Evolutionary conservation across 1,284 basidiomycete genomes (phyloP), one percentile per base, ranked within the genome.

Genomic region (Ceratobasidium sp.): DNA sequence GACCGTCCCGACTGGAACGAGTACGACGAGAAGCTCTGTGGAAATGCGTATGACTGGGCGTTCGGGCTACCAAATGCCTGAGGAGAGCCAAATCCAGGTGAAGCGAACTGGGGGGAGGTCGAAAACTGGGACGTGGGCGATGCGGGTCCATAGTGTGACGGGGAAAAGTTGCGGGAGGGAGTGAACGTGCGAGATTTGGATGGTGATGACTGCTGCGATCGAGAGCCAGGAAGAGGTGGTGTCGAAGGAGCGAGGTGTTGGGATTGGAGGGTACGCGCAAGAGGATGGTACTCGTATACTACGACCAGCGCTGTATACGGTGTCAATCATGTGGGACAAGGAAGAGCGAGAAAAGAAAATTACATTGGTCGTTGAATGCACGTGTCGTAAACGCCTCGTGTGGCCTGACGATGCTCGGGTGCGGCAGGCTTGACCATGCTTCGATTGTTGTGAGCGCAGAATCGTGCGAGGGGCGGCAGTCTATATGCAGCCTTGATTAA

Each of bases 351-450:
- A 12, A 34, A 35, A 57, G 55, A 56, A 15, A 83, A 89, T 71
- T 75, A 96, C 94, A 98, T 74, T 89, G 90, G 77, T 98, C 97
- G 70, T 89, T 88, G 79, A 99, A 99, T 0, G 93, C 88, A 47
- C 91, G 86, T 0, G 96, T 97, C 0, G 97, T 98, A 80, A 99
- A 99, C 0, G 96, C 97, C 78, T 99, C 97, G 53, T 87, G 86
- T 7, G 98, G 83, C 20, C 87, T 82, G 29, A 97, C 87, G 72
- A 99, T 91, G 74, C 87, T 89, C 0, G 97, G 95, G 81, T 99
- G 96, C 20, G 84, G 85, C 70, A 98, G 84, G 60, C 86, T 84
- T 1, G 89, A 87, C 97, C 97, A 99, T 20, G 88, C 82, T 75
- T 98, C 96, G 32, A 98, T 90, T 3, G 87, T 80, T 6, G 82